These are phyloP conservation scores for Cymodocea nodosa DNA, from an alignment of 116 monocot genomes.

Conservation along the genomic window DNA sequence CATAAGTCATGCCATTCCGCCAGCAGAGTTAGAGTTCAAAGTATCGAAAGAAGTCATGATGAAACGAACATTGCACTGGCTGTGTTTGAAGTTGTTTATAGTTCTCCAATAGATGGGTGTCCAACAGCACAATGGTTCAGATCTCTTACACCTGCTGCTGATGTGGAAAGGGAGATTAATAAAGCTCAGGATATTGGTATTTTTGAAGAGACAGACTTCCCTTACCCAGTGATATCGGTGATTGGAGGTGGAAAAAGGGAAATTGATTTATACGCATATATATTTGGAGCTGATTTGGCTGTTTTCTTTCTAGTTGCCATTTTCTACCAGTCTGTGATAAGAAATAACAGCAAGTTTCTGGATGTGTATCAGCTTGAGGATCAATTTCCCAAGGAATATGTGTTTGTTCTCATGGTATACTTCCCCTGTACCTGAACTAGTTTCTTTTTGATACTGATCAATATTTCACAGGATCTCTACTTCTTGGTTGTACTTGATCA, in stretches of 20 bases:
- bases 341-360: constrained; percentile 87
- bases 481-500: background rate
- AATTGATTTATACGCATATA: constrained; percentile 86
- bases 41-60: constrained; percentile 80
- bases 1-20: constrained; percentile 30
- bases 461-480: background rate
- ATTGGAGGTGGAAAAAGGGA: constrained; percentile 92
- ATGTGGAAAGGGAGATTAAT: constrained; percentile 76
- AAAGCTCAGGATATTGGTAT: constrained; percentile 39
- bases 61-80: constrained; percentile 53
- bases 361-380: constrained; percentile 97
- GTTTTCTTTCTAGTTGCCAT: constrained; percentile 96
- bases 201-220: constrained; percentile 66
- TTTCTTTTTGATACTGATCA: background rate
- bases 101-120: constrained; percentile 49
- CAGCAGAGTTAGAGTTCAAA: constrained; percentile 79
- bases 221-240: constrained; percentile 77
- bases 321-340: constrained; percentile 91
- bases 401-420: constrained; percentile 82
- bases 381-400: constrained; percentile 97
- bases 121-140: constrained; percentile 37
- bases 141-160: constrained; percentile 80
- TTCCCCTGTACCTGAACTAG: background rate
- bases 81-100: constrained; percentile 93
- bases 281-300: constrained; percentile 93